Conservation (phyloP, 2,329 filamentous ascomycete genomes). For the Myriosclerotinia scirpicola region DNA sequence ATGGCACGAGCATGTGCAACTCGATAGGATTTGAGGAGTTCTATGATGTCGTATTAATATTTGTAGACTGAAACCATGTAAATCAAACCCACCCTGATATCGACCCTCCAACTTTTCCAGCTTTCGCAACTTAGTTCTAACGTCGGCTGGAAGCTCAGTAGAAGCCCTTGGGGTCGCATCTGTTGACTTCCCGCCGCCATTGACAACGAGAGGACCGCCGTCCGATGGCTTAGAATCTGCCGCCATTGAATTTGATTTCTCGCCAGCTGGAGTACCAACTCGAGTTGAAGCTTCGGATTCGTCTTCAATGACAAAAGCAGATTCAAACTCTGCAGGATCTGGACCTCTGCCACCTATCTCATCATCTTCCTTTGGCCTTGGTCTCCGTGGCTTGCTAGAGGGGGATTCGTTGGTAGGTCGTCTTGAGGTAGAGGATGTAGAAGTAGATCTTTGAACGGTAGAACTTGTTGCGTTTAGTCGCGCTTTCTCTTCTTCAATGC, state of each 20-base stretch:
- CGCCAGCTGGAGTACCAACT: conserved; percentile 55
- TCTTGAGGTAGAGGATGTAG: conserved; percentile 36
- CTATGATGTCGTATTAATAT: conserved; percentile 46
- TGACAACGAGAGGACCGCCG: conserved; percentile 35
- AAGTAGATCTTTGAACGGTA: conserved; percentile 46
- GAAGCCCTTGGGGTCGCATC: conserved; percentile 29
- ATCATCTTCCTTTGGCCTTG: conserved; percentile 38
- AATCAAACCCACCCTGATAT: conserved; percentile 66
- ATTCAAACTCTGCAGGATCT: conserved; percentile 85
- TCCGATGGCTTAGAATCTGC: conserved; percentile 28
- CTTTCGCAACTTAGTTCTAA: conserved; percentile 74
- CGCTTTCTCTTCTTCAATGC: conserved; percentile 89
- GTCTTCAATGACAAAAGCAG: conserved; percentile 83
- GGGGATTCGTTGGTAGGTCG: conserved; percentile 36
- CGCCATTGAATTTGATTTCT: conserved; percentile 32
- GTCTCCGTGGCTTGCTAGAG: conserved; percentile 32
- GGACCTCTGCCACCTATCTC: conserved; percentile 45
- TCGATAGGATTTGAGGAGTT: conserved; percentile 87
- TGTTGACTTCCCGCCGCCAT: conserved; percentile 34
- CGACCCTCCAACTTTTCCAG: conserved; percentile 87
- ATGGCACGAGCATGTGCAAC: conserved; percentile 84
- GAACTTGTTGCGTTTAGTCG: conserved; percentile 52
- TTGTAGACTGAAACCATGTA: neutral
- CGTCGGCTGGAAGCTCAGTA: conserved; percentile 62
- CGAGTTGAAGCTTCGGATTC: conserved; percentile 66